These are phyloP conservation scores for Acanthamoeba healyi DNA, from an alignment of 208 protist species.

Conservation along the genomic window DNA sequence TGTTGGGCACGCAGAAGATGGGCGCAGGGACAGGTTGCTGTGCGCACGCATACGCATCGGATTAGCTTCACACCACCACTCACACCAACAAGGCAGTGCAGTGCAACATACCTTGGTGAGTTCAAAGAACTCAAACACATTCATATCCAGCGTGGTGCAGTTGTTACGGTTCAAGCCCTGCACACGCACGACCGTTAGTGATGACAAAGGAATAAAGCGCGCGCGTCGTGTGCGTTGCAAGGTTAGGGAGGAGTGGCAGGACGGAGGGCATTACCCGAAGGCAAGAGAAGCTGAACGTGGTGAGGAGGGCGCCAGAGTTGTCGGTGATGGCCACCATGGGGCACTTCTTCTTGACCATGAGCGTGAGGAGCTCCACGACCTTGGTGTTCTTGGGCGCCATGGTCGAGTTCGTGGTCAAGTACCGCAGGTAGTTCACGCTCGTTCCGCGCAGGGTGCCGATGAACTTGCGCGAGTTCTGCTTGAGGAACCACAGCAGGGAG, in stretches of 20 bases:
- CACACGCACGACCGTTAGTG: too few species aligned
- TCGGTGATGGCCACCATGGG: slow-evolving; percentile 41
- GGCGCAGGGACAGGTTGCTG: background rate
- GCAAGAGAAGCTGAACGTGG: slow-evolving; percentile 36
- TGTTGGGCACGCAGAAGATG: slow-evolving; percentile 31
- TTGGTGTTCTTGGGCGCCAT: slow-evolving; percentile 38
- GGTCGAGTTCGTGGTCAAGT: slow-evolving; percentile 21
- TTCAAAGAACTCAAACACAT: slow-evolving; percentile 42
- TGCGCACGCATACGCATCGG: too few species aligned
- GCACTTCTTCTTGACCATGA: slow-evolving; percentile 52
- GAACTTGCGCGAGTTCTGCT: slow-evolving; percentile 11
- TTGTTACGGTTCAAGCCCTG: slow-evolving; percentile 1
- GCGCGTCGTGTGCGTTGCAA: too few species aligned
- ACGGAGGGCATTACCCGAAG: background rate
- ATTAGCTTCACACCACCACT: too few species aligned
- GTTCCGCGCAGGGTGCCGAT: slow-evolving; percentile 9
- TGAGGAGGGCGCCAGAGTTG: slow-evolving; percentile 19
- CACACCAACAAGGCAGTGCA: too few species aligned
- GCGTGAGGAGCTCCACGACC: slow-evolving; percentile 24
- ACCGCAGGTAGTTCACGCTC: slow-evolving; percentile 28
- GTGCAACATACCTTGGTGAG: background rate
- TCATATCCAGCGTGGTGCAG: slow-evolving; percentile 28
- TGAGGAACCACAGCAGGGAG: slow-evolving; percentile 41
- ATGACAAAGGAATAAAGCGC: too few species aligned
- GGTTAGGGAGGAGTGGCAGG: background rate